Percentiles rank a stretch among this genome's conserved stretches.
Conservation (phyloP, 2,329 filamentous ascomycete genomes). For the Cladophialophora bantiana region DNA sequence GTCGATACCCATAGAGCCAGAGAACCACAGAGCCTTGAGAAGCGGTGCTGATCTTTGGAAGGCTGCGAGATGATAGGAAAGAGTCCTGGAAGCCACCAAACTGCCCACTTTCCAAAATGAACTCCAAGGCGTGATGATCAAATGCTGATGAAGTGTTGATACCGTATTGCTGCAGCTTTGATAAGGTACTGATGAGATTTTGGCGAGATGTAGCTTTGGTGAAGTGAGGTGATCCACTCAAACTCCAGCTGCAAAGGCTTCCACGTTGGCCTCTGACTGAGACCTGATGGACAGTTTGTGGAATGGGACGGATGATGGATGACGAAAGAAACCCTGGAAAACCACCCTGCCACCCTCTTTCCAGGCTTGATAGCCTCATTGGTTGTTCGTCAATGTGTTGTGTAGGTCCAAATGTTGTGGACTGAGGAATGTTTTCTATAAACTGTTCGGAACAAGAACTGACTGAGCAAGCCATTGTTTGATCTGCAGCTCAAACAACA, state of each 20-base stretch:
- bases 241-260: neutral
- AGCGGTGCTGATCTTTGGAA: neutral
- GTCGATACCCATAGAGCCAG: neutral
- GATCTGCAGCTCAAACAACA: constrained; percentile 4
- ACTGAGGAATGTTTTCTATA: neutral
- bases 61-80: neutral
- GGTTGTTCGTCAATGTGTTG: neutral
- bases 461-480: neutral
- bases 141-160: no score
- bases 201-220: neutral
- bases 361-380: constrained; percentile 6
- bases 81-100: neutral
- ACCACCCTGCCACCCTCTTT: constrained; percentile 7
- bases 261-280: no score
- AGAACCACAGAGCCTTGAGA: neutral
- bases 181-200: neutral
- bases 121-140: neutral
- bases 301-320: neutral
- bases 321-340: neutral
- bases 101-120: neutral
- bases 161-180: no score
- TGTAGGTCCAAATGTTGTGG: neutral
- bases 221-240: neutral
- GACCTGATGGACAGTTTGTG: neutral
- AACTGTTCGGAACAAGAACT: neutral